Evolutionary conservation across 441 rosid species (phyloP).

Genomic region (Eutrema salsugineum): DNA sequence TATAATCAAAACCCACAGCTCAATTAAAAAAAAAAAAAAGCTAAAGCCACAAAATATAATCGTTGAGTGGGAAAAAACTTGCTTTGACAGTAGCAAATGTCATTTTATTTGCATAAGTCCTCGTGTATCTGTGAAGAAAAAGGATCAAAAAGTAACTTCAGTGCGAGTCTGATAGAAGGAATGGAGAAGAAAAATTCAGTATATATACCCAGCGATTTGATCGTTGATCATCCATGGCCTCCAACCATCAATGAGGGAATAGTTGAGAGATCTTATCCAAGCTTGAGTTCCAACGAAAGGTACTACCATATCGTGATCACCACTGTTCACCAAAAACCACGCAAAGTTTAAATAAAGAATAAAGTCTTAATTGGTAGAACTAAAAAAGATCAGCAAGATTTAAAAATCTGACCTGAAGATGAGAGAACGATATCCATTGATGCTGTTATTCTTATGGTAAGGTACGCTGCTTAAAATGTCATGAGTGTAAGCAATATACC

Average conservation of each 20-base stretch:
- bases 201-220: conserved; percentile 5
- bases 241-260: background rate
- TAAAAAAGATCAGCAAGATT: background rate
- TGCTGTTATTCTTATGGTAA: conserved; percentile 11
- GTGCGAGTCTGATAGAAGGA: background rate
- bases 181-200: background rate
- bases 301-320: conserved; percentile 29
- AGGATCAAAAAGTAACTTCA: background rate
- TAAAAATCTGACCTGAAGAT: conserved; percentile 10
- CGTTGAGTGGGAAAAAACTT: background rate
- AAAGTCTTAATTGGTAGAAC: background rate
- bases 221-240: background rate
- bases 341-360: background rate
- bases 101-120: conserved; percentile 10
- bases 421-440: conserved; percentile 45
- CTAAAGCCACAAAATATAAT: too few relatives aligned
- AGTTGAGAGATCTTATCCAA: conserved; percentile 6
- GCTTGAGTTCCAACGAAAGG: conserved; percentile 1
- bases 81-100: conserved; percentile 1
- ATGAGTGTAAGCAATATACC: background rate
- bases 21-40: too few relatives aligned
- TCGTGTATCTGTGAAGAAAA: background rate
- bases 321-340: conserved; percentile 34
- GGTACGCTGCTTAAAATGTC: conserved; percentile 9
- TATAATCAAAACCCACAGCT: too few relatives aligned